Conservation (phyloP, 306 rosid species). For the Echinosophora koreensis region DNA sequence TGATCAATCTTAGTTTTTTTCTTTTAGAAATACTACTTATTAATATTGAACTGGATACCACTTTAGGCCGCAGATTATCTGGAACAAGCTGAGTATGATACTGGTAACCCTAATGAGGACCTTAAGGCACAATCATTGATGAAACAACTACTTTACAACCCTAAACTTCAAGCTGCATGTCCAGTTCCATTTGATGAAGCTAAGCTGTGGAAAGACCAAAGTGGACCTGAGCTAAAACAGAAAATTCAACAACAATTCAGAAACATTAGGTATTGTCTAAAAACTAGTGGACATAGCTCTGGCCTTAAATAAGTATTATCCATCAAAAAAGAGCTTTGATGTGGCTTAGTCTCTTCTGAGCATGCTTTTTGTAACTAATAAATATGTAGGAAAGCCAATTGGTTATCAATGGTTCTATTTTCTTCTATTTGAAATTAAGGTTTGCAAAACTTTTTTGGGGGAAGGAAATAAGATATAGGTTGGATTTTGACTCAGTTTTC, state of each 20-base stretch:
- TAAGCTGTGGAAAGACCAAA: slow-evolving; percentile 94
- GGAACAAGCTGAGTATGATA: slow-evolving; percentile 94
- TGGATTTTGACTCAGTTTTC: background rate
- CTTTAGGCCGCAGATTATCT: slow-evolving; percentile 86
- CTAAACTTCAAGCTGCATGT: slow-evolving; percentile 93
- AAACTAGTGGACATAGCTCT: slow-evolving; percentile 20
- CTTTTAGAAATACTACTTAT: slow-evolving; percentile 13
- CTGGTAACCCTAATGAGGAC: slow-evolving; percentile 78
- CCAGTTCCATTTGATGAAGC: slow-evolving; percentile 99
- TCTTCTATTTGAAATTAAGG: background rate
- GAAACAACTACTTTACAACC: slow-evolving; percentile 77
- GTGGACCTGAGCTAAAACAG: slow-evolving; percentile 94
- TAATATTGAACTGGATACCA: slow-evolving; percentile 45
- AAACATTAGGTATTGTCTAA: slow-evolving; percentile 77
- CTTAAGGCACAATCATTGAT: slow-evolving; percentile 83
- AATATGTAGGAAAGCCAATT: slow-evolving; percentile 27
- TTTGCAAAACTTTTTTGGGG: background rate
- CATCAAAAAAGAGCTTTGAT: background rate
- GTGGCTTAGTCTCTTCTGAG: slow-evolving; percentile 7
- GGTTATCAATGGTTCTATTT: slow-evolving; percentile 9
- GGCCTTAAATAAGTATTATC: slow-evolving; percentile 26
- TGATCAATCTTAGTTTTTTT: slow-evolving; percentile 22
- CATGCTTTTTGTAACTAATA: slow-evolving; percentile 17
- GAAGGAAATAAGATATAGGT: background rate
- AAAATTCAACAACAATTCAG: slow-evolving; percentile 91